phyloP scores from a whole-genome alignment of 257 asterid species.

The Solanum peruvianum region DNA sequence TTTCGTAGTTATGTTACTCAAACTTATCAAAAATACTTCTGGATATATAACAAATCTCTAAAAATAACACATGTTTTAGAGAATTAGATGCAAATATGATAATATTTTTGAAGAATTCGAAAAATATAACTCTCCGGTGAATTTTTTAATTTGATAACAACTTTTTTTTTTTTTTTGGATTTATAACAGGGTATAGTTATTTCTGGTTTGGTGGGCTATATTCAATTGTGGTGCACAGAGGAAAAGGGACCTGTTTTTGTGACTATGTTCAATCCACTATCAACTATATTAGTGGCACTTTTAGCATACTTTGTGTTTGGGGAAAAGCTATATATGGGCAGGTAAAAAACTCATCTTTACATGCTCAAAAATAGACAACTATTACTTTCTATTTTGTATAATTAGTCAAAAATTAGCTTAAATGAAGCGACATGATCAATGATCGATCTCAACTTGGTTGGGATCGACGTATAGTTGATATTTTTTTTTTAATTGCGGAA shows the following conservation, averaged over 20 bases:
- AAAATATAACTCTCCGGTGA: neutral
- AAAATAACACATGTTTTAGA: neutral
- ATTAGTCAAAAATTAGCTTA: neutral
- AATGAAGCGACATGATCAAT: neutral
- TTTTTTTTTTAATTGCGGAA: neutral
- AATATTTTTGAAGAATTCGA: neutral
- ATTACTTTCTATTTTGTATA: neutral
- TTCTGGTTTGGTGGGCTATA: slow-evolving; percentile 42
- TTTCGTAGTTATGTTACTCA: neutral
- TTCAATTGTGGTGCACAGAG: slow-evolving; percentile 65
- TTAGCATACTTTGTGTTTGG: slow-evolving; percentile 55
- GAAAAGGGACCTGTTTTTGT: slow-evolving; percentile 73
- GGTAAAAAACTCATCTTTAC: slow-evolving; percentile 17
- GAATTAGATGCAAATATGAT: neutral
- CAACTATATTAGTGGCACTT: slow-evolving; percentile 47
- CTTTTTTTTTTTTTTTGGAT: too few relatives aligned
- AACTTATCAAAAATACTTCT: neutral
- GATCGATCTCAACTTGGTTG: neutral
- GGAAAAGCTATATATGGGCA: slow-evolving; percentile 53
- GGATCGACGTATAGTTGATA: neutral
- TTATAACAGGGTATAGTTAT: slow-evolving; percentile 49
- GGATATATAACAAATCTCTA: accelerated
- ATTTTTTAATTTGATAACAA: neutral
- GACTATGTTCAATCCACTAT: slow-evolving; percentile 66
- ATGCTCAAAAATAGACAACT: neutral